Percentiles rank a stretch among this genome's conserved stretches.
Conservation (phyloP, 495 filamentous ascomycete genomes). For the Echria macrotheca region DNA sequence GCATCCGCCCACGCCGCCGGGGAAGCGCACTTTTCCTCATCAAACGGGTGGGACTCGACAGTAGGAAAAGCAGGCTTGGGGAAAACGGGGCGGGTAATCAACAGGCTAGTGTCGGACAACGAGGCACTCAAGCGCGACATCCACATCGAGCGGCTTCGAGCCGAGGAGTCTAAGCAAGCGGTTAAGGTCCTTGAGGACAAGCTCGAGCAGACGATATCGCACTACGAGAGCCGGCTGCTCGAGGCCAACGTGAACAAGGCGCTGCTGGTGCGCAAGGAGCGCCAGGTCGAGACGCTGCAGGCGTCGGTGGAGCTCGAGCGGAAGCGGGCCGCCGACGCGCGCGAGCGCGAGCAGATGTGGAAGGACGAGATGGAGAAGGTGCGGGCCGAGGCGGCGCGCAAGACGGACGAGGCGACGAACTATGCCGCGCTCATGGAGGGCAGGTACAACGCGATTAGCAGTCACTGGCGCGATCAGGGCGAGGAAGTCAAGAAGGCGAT, state of each 20-base stretch:
- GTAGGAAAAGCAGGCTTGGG: conserved; percentile 75
- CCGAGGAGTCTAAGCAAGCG: conserved; percentile 67
- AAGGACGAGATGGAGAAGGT: conserved; percentile 57
- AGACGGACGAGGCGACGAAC: conserved; percentile 58
- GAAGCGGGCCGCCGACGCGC: conserved; percentile 49
- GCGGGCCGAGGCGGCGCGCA: conserved; percentile 53
- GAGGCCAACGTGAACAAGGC: conserved; percentile 66
- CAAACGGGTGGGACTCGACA: conserved; percentile 58
- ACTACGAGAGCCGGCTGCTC: conserved; percentile 62
- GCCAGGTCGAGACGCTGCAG: conserved; percentile 71
- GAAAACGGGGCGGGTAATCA: conserved; percentile 91
- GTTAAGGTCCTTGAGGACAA: conserved; percentile 70
- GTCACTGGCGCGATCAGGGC: conserved; percentile 60
- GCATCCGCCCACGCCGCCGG: too few relatives aligned
- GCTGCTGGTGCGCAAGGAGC: conserved; percentile 68
- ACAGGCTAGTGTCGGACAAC: conserved; percentile 81
- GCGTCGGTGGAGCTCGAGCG: conserved; percentile 62
- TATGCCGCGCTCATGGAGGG: conserved; percentile 49
- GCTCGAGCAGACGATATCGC: conserved; percentile 59
- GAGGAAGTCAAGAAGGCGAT: conserved; percentile 51
- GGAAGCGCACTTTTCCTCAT: conserved; percentile 17
- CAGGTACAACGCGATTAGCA: conserved; percentile 67
- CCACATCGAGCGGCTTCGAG: conserved; percentile 61
- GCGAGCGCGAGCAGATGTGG: conserved; percentile 58
- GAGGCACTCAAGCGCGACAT: conserved; percentile 78